phyloP scores from a whole-genome alignment of 2,329 filamentous ascomycete species.

The Aaosphaeria arxii region DNA sequence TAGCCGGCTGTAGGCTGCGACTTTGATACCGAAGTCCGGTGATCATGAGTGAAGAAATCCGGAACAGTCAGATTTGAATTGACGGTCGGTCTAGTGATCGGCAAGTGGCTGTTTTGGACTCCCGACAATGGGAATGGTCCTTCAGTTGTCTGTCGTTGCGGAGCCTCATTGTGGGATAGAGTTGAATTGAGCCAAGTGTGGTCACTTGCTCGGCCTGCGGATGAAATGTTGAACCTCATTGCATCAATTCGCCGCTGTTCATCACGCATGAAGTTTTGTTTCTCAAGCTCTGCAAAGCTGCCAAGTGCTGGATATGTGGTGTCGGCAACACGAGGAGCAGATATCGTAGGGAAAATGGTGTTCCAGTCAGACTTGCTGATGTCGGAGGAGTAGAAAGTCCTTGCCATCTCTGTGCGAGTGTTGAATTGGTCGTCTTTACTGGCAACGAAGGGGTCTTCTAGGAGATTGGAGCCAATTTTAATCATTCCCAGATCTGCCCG shows the following conservation, averaged over 20 bases:
- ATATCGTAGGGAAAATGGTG: background rate
- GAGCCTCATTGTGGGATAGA: background rate
- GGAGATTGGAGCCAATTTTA: no score
- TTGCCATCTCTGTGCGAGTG: no score
- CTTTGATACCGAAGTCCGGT: no score
- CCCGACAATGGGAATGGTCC: background rate
- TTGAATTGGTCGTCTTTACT: no score
- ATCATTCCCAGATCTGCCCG: no score
- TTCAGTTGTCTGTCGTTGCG: background rate
- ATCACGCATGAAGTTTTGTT: no score
- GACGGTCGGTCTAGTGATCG: background rate
- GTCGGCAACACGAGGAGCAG: slow-evolving; percentile 30
- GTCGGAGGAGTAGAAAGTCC: no score
- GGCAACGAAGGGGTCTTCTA: no score
- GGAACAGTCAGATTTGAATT: background rate
- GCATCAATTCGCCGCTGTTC: no score
- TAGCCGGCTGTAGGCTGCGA: slow-evolving; percentile 10
- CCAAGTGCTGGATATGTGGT: slow-evolving; percentile 7
- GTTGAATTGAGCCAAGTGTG: background rate
- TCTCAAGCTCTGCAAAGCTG: slow-evolving; percentile 8
- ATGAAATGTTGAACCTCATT: no score
- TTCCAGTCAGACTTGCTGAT: no score
- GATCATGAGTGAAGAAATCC: no score
- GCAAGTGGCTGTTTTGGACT: background rate
- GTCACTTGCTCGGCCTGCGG: background rate